phyloP scores from a whole-genome alignment of 768 basidiomycete species.

The Coprinopsis cinerea region DNA sequence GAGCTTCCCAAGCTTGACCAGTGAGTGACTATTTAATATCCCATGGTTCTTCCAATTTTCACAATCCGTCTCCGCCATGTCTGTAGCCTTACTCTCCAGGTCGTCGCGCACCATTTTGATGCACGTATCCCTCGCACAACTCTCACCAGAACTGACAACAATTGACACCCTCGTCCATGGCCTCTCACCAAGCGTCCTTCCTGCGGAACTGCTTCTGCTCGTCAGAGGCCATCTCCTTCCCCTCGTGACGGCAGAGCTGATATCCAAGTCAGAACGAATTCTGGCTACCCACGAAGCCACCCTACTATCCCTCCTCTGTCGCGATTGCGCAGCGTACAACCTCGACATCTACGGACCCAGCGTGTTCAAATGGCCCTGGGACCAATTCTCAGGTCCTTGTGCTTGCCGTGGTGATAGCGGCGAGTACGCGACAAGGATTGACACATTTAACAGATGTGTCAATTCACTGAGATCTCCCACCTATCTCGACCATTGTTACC shows the following conservation, averaged over 20 bases:
- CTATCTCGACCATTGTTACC: not conserved
- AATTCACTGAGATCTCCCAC: slow-evolving; percentile 15
- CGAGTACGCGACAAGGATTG: slow-evolving; percentile 1
- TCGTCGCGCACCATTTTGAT: slow-evolving; percentile 40
- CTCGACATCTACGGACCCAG: slow-evolving; percentile 48
- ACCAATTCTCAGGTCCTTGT: slow-evolving; percentile 45
- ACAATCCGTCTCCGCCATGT: slow-evolving; percentile 13
- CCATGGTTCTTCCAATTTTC: not conserved
- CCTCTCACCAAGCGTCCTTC: slow-evolving; percentile 24
- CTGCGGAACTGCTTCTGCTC: slow-evolving; percentile 46
- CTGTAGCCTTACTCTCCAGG: slow-evolving; percentile 20
- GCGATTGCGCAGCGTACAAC: slow-evolving; percentile 46
- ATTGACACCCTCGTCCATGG: slow-evolving; percentile 32
- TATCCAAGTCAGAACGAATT: slow-evolving; percentile 35
- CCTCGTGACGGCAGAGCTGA: slow-evolving; percentile 33
- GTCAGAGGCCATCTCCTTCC: slow-evolving; percentile 45
- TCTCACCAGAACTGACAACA: slow-evolving; percentile 40
- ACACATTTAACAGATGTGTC: slow-evolving; percentile 2
- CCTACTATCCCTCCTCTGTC: slow-evolving; percentile 37
- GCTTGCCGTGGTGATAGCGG: slow-evolving; percentile 28
- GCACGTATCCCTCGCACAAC: slow-evolving; percentile 46
- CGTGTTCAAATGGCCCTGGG: slow-evolving; percentile 54
- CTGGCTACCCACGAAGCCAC: slow-evolving; percentile 36
- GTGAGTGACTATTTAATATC: not conserved
- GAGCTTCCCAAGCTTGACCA: not conserved